Conservation (phyloP, 805 yeast genomes). For the Saccharomycopsis fodiens region DNA sequence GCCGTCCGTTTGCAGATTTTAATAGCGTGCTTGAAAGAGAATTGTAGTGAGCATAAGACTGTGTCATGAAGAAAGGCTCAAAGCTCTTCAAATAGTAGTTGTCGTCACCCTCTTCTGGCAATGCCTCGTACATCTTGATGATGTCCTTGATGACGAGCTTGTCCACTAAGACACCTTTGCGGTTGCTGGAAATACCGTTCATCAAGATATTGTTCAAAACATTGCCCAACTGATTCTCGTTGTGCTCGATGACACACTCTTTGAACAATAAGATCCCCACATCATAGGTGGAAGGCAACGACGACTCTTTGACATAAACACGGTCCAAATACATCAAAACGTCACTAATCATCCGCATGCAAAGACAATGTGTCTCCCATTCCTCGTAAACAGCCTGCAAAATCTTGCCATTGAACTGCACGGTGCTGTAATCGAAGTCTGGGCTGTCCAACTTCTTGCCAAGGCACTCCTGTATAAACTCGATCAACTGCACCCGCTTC, state of each 20-base stretch:
- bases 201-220: slow-evolving; percentile 42
- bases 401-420: neutral
- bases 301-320: slow-evolving; percentile 65
- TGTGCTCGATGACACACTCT: slow-evolving; percentile 45
- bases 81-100: slow-evolving; percentile 56
- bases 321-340: slow-evolving; percentile 82
- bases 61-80: slow-evolving; percentile 54
- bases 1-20: slow-evolving; percentile 39
- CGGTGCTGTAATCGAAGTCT: neutral
- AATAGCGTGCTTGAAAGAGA: slow-evolving; percentile 38
- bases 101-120: slow-evolving; percentile 49
- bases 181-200: slow-evolving; percentile 46
- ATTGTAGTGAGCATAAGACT: slow-evolving; percentile 50
- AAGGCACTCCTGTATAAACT: slow-evolving; percentile 10
- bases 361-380: slow-evolving; percentile 68
- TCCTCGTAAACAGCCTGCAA: slow-evolving; percentile 24
- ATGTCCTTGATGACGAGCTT: slow-evolving; percentile 51
- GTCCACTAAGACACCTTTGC: slow-evolving; percentile 49
- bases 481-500: slow-evolving; percentile 21
- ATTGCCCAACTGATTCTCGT: slow-evolving; percentile 43
- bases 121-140: slow-evolving; percentile 63
- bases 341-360: slow-evolving; percentile 75
- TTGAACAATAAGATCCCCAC: slow-evolving; percentile 64
- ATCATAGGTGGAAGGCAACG: slow-evolving; percentile 55
- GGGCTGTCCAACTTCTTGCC: neutral